Conservation (phyloP, 2,329 filamentous ascomycete species). For the Colletotrichum cereale region DNA sequence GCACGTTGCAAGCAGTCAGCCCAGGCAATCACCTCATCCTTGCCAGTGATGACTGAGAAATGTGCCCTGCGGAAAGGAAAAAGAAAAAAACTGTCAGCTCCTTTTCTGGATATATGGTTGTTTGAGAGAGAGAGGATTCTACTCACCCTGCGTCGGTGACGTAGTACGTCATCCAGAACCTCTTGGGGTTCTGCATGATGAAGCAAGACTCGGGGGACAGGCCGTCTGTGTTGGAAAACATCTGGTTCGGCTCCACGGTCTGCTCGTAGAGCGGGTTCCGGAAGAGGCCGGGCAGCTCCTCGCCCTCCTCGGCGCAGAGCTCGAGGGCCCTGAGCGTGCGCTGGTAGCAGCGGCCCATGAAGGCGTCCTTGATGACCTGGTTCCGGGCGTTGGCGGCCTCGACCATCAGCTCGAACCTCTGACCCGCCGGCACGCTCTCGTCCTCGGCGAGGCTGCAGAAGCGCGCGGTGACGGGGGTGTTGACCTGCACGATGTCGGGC, state of each 20-base stretch:
- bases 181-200: conserved; percentile 13
- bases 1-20: conserved; percentile 6
- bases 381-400: conserved; percentile 7
- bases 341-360: conserved; percentile 10
- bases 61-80: neutral
- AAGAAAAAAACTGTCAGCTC: neutral
- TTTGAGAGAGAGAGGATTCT: neutral
- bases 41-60: conserved; percentile 2
- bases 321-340: conserved; percentile 14
- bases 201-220: conserved; percentile 10
- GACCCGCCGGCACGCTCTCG: neutral
- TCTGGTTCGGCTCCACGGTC: conserved; percentile 8
- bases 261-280: conserved; percentile 8
- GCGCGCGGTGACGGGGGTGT: conserved; percentile 28
- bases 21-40: conserved; percentile 7
- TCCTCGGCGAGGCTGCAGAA: conserved; percentile 41
- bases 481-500: conserved; percentile 43
- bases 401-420: neutral
- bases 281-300: neutral
- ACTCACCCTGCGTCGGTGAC: conserved; percentile 8
- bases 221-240: conserved; percentile 7
- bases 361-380: conserved; percentile 7
- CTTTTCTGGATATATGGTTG: too few relatives aligned
- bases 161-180: conserved; percentile 13
- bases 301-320: conserved; percentile 14